These are phyloP conservation scores for Xylaria sp. DNA, from an alignment of 2,329 filamentous ascomycete genomes.

Conservation along the genomic window DNA sequence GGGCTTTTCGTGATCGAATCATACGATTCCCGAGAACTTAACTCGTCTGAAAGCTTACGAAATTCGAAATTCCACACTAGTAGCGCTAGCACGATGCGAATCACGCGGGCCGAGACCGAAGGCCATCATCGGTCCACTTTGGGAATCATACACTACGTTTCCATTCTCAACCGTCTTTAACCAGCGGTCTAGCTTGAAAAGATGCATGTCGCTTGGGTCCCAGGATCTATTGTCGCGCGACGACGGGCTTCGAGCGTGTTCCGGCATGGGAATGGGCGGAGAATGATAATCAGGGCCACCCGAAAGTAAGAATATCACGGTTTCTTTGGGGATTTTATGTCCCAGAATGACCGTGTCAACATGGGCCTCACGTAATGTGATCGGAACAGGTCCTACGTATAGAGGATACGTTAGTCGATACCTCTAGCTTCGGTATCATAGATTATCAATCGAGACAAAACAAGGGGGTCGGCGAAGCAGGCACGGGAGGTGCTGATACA, in stretches of 20 bases:
- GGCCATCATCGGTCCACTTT: constrained; percentile 36
- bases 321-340: constrained; percentile 74
- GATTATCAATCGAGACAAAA: not conserved
- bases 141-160: constrained; percentile 29
- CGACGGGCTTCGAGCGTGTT: constrained; percentile 59
- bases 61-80: constrained; percentile 44
- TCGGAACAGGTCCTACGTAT: constrained; percentile 69
- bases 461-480: not conserved
- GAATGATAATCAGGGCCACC: constrained; percentile 58
- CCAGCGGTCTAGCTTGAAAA: constrained; percentile 42
- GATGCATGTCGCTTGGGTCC: constrained; percentile 67
- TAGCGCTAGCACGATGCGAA: constrained; percentile 36
- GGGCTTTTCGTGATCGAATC: constrained; percentile 29
- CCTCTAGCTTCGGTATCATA: not conserved
- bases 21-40: constrained; percentile 27
- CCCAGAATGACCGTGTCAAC: constrained; percentile 73
- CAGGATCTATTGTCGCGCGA: constrained; percentile 62
- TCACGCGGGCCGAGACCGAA: constrained; percentile 39
- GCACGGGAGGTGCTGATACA: not conserved
- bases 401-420: not conserved
- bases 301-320: constrained; percentile 62
- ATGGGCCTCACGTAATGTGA: constrained; percentile 73
- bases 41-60: constrained; percentile 14
- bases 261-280: constrained; percentile 58
- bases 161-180: constrained; percentile 34